Conservation (phyloP, 2,329 filamentous ascomycete genomes). For the Colletotrichum magnum region DNA sequence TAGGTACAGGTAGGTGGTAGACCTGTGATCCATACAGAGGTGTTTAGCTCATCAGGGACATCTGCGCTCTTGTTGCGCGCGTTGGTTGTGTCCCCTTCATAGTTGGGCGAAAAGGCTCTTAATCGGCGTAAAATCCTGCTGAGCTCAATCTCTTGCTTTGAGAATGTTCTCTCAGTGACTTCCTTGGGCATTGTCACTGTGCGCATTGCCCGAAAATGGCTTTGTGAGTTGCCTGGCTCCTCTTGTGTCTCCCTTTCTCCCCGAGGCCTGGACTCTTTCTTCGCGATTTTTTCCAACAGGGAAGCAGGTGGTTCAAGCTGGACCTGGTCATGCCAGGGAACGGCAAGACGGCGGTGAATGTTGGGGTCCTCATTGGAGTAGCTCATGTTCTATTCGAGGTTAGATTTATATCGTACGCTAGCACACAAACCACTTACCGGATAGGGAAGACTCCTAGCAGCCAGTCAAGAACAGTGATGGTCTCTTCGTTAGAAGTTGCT, state of each 20-base stretch:
- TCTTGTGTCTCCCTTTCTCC: background rate
- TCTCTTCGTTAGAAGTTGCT: too few relatives aligned
- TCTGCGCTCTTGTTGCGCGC: background rate
- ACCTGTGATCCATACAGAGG: conserved; percentile 9
- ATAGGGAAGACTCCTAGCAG: too few relatives aligned
- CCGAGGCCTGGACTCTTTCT: background rate
- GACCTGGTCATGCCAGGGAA: background rate
- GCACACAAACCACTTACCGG: too few relatives aligned
- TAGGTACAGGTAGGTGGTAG: background rate
- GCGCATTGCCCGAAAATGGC: background rate
- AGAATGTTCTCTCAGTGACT: background rate
- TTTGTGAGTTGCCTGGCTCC: background rate
- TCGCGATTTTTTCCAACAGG: background rate
- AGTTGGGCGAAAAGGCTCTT: background rate
- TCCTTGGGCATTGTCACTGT: background rate
- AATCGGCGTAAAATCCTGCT: background rate
- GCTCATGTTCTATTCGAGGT: too few relatives aligned
- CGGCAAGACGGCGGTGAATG: too few relatives aligned
- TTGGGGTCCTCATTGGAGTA: too few relatives aligned
- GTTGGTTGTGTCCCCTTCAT: conserved; percentile 7
- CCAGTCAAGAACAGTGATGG: too few relatives aligned
- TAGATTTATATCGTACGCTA: too few relatives aligned
- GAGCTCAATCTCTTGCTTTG: background rate
- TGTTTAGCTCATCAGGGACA: background rate
- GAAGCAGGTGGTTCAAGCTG: background rate